Evolutionary conservation across 345 rosid species (phyloP).

Genomic region (Turnera subulata): DNA sequence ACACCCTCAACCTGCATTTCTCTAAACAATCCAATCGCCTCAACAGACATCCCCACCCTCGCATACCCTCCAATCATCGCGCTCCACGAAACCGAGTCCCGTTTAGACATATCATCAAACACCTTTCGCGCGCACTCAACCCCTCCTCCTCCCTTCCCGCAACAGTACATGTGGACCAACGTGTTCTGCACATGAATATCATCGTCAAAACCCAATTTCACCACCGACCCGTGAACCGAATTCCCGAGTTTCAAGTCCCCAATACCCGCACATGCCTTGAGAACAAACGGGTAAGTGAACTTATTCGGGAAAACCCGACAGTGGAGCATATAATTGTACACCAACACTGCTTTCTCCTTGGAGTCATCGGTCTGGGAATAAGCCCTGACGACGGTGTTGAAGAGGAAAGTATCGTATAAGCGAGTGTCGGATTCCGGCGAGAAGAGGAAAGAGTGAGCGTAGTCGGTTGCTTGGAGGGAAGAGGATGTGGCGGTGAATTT

Average conservation of each 20-base stretch:
- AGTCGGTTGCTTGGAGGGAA: constrained; percentile 30
- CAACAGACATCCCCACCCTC: constrained; percentile 31
- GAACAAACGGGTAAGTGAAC: constrained; percentile 46
- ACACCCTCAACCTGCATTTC: constrained; percentile 39
- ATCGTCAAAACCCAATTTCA: constrained; percentile 39
- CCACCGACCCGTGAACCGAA: constrained; percentile 41
- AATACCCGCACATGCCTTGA: constrained; percentile 54
- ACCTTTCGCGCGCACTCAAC: constrained; percentile 36
- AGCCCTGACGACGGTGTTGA: constrained; percentile 42
- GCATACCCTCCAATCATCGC: constrained; percentile 54
- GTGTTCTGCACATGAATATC: constrained; percentile 49
- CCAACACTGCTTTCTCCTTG: constrained; percentile 28
- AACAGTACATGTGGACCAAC: constrained; percentile 42
- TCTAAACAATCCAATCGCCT: constrained; percentile 45
- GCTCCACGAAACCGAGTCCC: constrained; percentile 52
- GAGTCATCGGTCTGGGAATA: constrained; percentile 32
- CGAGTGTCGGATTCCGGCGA: constrained; percentile 34
- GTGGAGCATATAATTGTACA: constrained; percentile 34
- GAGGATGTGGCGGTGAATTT: constrained; percentile 45
- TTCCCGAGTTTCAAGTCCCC: constrained; percentile 38
- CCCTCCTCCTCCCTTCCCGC: constrained; percentile 24
- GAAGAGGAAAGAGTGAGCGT: constrained; percentile 41
- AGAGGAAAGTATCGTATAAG: constrained; percentile 46
- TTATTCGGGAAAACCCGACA: constrained; percentile 36
- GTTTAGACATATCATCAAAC: constrained; percentile 45